Conservation (phyloP, 352 stramenopile species). For the Pythium aphanidermatum region DNA sequence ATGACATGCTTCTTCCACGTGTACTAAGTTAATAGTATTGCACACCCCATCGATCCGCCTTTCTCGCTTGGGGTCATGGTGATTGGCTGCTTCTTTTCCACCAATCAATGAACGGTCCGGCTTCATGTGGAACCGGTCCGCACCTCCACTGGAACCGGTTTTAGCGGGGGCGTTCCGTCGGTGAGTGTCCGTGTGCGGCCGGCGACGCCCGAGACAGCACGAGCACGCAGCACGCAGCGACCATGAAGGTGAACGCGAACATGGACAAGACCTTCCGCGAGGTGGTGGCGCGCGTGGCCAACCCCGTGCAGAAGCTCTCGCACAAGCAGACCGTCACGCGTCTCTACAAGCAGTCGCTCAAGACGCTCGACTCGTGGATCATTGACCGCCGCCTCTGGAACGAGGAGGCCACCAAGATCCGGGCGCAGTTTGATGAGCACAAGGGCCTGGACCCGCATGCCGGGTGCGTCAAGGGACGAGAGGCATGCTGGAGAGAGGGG, state of each 20-base stretch:
- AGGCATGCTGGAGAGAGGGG: too few species aligned
- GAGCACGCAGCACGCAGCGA: neutral
- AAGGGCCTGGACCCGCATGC: conserved; percentile 44
- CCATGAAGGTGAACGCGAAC: conserved; percentile 79
- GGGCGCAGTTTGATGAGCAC: conserved; percentile 90
- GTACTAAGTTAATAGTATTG: too few species aligned
- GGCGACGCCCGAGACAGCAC: too few species aligned
- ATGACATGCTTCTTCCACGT: too few species aligned
- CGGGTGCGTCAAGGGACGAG: conserved; percentile 41
- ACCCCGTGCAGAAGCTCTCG: conserved; percentile 53
- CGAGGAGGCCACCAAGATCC: conserved; percentile 90
- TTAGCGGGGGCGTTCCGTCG: neutral
- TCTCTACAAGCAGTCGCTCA: conserved; percentile 95
- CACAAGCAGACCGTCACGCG: conserved; percentile 88
- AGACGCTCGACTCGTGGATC: conserved; percentile 91
- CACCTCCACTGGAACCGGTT: too few species aligned
- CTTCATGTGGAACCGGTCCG: too few species aligned
- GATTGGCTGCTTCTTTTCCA: too few species aligned
- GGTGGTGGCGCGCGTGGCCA: conserved; percentile 65
- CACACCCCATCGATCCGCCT: too few species aligned
- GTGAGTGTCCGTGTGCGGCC: too few species aligned
- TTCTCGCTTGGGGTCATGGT: too few species aligned
- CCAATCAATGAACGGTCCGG: too few species aligned
- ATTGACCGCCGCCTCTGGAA: conserved; percentile 96
- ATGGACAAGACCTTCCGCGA: conserved; percentile 84